Evolutionary conservation across 2,329 filamentous ascomycete species (phyloP).

Genomic region (Ceratocystis ficicola): DNA sequence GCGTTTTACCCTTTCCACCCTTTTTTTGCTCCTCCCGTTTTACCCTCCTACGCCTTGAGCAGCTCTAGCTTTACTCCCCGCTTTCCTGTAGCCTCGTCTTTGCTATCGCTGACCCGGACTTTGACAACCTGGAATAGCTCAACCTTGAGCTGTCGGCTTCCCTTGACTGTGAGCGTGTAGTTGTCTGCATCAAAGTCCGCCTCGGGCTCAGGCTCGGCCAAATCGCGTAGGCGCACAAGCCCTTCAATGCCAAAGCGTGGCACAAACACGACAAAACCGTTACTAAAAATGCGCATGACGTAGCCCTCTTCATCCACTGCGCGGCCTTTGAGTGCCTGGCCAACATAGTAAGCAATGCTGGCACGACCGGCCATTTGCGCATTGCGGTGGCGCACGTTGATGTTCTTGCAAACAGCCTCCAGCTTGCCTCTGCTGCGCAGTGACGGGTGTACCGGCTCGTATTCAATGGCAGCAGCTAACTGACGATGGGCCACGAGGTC

Average conservation of each 20-base stretch:
- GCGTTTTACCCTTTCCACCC: neutral
- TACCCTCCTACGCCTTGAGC: slow-evolving; percentile 30
- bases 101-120: slow-evolving; percentile 81
- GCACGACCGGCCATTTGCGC: slow-evolving; percentile 90
- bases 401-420: slow-evolving; percentile 92
- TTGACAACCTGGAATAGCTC: slow-evolving; percentile 87
- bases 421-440: slow-evolving; percentile 73
- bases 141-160: slow-evolving; percentile 46
- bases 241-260: slow-evolving; percentile 93
- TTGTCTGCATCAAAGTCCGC: slow-evolving; percentile 75
- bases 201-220: slow-evolving; percentile 60
- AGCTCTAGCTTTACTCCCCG: slow-evolving; percentile 71
- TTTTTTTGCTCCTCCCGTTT: slow-evolving; percentile 15
- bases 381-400: slow-evolving; percentile 94
- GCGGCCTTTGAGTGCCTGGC: slow-evolving; percentile 66
- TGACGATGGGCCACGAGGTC: slow-evolving; percentile 90
- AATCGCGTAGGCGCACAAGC: slow-evolving; percentile 72
- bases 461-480: slow-evolving; percentile 87
- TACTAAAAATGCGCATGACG: slow-evolving; percentile 93
- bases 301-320: slow-evolving; percentile 70
- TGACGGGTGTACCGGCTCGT: slow-evolving; percentile 71
- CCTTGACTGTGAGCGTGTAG: slow-evolving; percentile 57
- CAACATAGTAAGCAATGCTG: slow-evolving; percentile 94
- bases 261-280: slow-evolving; percentile 93
- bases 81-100: slow-evolving; percentile 94